Evolutionary conservation across 2,329 filamentous ascomycete species (phyloP), one percentile per base, ranked within the genome.

Genomic region (Penicillium sp.): DNA sequence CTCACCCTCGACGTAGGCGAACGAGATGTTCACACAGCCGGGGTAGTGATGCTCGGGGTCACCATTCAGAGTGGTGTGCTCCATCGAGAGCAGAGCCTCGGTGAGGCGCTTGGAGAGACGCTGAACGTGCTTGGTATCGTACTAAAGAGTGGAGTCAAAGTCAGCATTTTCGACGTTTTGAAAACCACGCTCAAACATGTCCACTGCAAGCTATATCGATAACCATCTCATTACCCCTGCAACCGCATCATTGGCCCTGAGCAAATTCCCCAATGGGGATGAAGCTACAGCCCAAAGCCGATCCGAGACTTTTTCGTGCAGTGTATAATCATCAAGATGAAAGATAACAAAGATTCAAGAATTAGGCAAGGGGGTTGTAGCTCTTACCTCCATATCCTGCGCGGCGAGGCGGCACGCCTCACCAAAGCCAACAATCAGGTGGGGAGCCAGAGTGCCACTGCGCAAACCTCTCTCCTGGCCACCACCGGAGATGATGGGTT

Each of bases 1-100:
- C 79, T 99, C 95, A 67, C 95, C 95, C 79, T 99, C 95, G 4
- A 99, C 92, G 71, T 99, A 99, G 37, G 95, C 94, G 73, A 99
- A 99, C 0, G 95, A 99, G 11, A 99, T 90, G 76, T 99, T 99
- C 62, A 99, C 94, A 70, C 95, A 99, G 63, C 95, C 95, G 1
- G 95, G 92, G 75, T 99, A 99, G 77, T 96, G 96, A 54, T 86
- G 84, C 4, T 89, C 78, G 1, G 88, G 84, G 68, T 95, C 92
- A 53, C 95, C 95, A 71, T 99, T 99, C 69, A 96, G 88, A 8
- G 84, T 86, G 2, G 95, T 96, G 78, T 99, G 95, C 75, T 98
- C 95, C 81, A 99, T 86, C 5, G 91, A 78, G 20, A 99, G 82
- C 3, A 99, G 88, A 2, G 92, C 93, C 17, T 90, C 87, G 42